Conservation (phyloP, 805 yeast species). For the Schwanniomyces yamadae region DNA sequence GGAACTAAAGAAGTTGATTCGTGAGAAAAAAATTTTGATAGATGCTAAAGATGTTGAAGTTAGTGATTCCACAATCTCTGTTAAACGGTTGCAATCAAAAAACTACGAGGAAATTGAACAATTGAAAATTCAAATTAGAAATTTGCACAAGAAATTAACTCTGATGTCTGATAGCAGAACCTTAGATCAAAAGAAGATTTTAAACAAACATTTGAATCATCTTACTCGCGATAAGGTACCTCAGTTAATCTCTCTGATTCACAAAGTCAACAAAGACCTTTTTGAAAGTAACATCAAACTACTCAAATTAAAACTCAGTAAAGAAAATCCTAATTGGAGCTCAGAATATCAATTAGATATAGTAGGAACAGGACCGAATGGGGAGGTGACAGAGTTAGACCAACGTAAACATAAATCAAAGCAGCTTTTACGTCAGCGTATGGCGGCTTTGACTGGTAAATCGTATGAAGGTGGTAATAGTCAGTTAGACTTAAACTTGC, state of each 20-base stretch:
- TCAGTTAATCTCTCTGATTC: slow-evolving; percentile 59
- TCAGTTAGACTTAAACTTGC: slow-evolving; percentile 50
- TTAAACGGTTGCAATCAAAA: slow-evolving; percentile 35
- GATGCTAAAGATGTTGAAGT: slow-evolving; percentile 73
- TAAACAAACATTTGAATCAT: slow-evolving; percentile 56
- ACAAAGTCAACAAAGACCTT: slow-evolving; percentile 65
- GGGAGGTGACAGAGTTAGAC: slow-evolving; percentile 81
- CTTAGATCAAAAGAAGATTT: slow-evolving; percentile 45
- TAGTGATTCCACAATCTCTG: slow-evolving; percentile 35
- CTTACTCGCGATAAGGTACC: slow-evolving; percentile 71
- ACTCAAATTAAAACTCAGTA: slow-evolving; percentile 52
- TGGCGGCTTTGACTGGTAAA: slow-evolving; percentile 92
- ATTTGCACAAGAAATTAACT: slow-evolving; percentile 41
- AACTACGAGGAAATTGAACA: slow-evolving; percentile 59
- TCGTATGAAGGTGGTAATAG: slow-evolving; percentile 43
- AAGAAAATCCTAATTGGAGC: slow-evolving; percentile 64
- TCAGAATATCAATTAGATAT: slow-evolving; percentile 40
- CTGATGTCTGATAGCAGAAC: slow-evolving; percentile 31
- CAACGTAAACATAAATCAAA: slow-evolving; percentile 76
- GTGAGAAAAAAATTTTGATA: slow-evolving; percentile 68
- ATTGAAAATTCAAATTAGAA: slow-evolving; percentile 59
- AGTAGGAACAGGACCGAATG: slow-evolving; percentile 83
- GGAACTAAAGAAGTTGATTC: slow-evolving; percentile 60
- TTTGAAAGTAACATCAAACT: slow-evolving; percentile 63
- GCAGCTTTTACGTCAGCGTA: slow-evolving; percentile 76